Evolutionary conservation across 805 yeast species (phyloP).

Genomic region (Schwanniomyces yamadae): DNA sequence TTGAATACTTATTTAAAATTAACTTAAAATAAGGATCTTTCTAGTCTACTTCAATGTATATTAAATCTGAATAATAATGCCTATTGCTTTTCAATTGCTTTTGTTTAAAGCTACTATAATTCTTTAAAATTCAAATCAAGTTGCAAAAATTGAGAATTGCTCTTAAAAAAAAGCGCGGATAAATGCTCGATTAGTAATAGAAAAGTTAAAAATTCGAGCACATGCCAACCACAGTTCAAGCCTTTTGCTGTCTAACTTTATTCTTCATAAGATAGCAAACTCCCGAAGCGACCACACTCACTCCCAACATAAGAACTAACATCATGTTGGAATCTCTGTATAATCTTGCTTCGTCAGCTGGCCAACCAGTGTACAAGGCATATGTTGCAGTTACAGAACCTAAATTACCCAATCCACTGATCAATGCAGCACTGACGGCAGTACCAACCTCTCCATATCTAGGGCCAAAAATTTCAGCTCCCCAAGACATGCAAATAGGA

Average conservation of each 20-base stretch:
- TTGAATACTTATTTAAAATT: no score
- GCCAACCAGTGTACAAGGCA: conserved; percentile 87
- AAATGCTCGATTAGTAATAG: no score
- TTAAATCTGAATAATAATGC: no score
- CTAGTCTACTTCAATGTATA: no score
- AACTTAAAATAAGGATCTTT: no score
- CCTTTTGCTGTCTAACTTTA: conserved; percentile 23
- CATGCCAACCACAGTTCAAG: no score
- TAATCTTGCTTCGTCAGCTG: conserved; percentile 61
- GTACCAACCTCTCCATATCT: conserved; percentile 81
- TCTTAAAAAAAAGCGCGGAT: no score
- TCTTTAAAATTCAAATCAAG: no score
- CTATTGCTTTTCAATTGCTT: no score
- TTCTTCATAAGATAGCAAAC: conserved; percentile 34
- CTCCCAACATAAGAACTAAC: conserved; percentile 73
- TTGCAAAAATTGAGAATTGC: no score
- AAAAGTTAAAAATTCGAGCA: no score
- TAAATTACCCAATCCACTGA: conserved; percentile 76
- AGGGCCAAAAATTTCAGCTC: conserved; percentile 69
- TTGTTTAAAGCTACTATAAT: no score
- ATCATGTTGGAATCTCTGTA: conserved; percentile 80
- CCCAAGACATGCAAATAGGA: conserved; percentile 82
- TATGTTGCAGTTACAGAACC: conserved; percentile 86
- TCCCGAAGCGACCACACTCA: conserved; percentile 53
- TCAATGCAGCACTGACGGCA: conserved; percentile 80